Evolutionary conservation across 257 asterid species (phyloP), one percentile per base, ranked within the genome.

Genomic region (Apocynum venetum): DNA sequence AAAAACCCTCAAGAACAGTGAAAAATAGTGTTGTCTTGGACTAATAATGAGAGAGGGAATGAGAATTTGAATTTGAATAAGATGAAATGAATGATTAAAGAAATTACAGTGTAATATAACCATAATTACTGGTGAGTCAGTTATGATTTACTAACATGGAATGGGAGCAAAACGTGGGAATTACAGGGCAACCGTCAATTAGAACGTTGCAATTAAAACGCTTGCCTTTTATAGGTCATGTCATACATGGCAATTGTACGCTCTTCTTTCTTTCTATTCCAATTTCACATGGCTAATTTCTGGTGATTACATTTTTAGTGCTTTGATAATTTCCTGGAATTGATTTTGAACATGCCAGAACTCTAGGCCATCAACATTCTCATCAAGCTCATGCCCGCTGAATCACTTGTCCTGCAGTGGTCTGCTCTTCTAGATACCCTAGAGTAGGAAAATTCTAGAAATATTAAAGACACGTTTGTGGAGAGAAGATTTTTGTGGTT

Each of bases 71-170:
- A 68, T 68, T 68, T 68, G 73, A 68, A 68, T 19, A 66, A 43
- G n/a, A 55, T 2, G 46, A 68, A 8, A 68, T 8, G 7, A 43
- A 43, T 41, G 53, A 41, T 17, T 68, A 43, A 68, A 8, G 68
- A 61, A 60, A 60, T 60, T 35, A 61, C 51, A 47, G 3, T 57
- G 64, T n/a, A 56, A 36, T 64, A 36, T 68, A 68, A 46, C 73
- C 73, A 68, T 68, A 68, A 68, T 68, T 43, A 46, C 38, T 68
- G 35, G 53, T n/a, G 73, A 43, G 73, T 68, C 73, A 68, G 73
- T 68, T 68, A 43, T 68, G 73, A 43, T 43, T 6, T 43, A 46
- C 43, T 68, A 4, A 68, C 73, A 68, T 68, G 73, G 38, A 43
- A 41, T 41, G 51, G 73, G 73, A 68, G 73, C 73, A 68, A 68